These are phyloP conservation scores for Microbotryum silenes-acaulis DNA, from an alignment of 1,284 basidiomycete genomes.

Conservation along the genomic window DNA sequence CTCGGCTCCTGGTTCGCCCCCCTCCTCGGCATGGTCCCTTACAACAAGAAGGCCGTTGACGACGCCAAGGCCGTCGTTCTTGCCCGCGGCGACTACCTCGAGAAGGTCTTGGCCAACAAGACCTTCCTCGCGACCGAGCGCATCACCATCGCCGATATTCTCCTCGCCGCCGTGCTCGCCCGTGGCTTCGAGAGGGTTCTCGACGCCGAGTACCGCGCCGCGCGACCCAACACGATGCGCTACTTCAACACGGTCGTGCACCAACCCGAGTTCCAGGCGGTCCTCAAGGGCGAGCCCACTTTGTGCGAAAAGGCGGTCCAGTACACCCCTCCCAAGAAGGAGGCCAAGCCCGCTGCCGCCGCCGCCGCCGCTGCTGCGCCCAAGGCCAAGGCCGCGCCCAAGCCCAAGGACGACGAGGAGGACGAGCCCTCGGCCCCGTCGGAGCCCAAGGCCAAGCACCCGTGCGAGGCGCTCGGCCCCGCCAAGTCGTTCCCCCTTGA, in stretches of 20 bases:
- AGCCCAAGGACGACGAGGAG: slow-evolving; percentile 55
- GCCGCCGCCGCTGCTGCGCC: slow-evolving; percentile 46
- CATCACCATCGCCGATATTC: slow-evolving; percentile 85
- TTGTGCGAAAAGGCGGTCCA: slow-evolving; percentile 65
- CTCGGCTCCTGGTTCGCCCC: slow-evolving; percentile 61
- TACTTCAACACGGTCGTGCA: slow-evolving; percentile 59
- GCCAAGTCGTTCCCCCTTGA: slow-evolving; percentile 94
- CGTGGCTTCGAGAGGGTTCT: slow-evolving; percentile 42
- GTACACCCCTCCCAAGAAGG: slow-evolving; percentile 66
- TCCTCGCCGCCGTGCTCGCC: slow-evolving; percentile 54
- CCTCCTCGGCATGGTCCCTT: slow-evolving; percentile 48
- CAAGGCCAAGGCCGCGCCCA: slow-evolving; percentile 56
- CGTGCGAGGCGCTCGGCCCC: slow-evolving; percentile 64
- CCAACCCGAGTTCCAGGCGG: slow-evolving; percentile 57
- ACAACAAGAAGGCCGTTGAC: slow-evolving; percentile 51
- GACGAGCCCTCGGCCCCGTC: slow-evolving; percentile 52
- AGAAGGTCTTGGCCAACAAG: slow-evolving; percentile 63
- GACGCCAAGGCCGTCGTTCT: slow-evolving; percentile 46
- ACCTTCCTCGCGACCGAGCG: slow-evolving; percentile 93
- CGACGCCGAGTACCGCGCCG: slow-evolving; percentile 58
- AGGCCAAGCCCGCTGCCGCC: slow-evolving; percentile 47
- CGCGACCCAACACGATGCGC: slow-evolving; percentile 70
- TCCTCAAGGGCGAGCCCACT: slow-evolving; percentile 47
- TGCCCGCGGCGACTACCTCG: slow-evolving; percentile 52
- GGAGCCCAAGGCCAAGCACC: slow-evolving; percentile 78